Evolutionary conservation across 2,329 filamentous ascomycete genomes (phyloP).

Genomic region (Huntiella abstrusa): DNA sequence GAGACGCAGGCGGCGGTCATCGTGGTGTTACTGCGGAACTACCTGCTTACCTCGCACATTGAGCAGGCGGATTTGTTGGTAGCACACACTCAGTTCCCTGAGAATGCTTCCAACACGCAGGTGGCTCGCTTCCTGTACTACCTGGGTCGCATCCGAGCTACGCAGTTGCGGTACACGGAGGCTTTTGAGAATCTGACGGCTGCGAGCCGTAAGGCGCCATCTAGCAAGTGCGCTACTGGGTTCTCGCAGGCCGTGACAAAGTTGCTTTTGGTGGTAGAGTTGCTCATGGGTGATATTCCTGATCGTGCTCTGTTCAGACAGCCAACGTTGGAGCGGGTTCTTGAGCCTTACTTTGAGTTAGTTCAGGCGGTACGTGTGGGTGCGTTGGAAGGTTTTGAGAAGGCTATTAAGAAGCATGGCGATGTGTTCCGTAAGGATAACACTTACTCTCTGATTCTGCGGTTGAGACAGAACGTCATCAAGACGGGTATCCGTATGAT

Average conservation of each 20-base stretch:
- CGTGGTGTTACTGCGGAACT: conserved; percentile 84
- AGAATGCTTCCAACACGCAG: conserved; percentile 92
- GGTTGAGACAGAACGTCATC: conserved; percentile 94
- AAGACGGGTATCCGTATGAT: conserved; percentile 99
- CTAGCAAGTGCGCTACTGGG: conserved; percentile 70
- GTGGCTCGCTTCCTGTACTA: conserved; percentile 96
- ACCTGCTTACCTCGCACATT: conserved; percentile 90
- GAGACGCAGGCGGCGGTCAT: conserved; percentile 96
- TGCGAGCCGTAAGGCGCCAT: conserved; percentile 86
- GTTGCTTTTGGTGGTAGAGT: conserved; percentile 85
- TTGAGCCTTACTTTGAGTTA: conserved; percentile 84
- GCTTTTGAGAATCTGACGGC: conserved; percentile 87
- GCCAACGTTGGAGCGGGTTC: conserved; percentile 63
- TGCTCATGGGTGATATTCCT: conserved; percentile 96
- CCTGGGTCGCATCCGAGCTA: conserved; percentile 84
- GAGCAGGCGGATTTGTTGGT: conserved; percentile 90
- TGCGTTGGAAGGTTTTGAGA: conserved; percentile 83
- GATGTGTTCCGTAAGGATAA: conserved; percentile 80
- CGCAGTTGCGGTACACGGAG: conserved; percentile 92
- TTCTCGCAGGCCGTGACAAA: conserved; percentile 96
- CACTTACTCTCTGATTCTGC: conserved; percentile 87
- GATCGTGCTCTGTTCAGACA: conserved; percentile 89
- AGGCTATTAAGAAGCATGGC: conserved; percentile 61
- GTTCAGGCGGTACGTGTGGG: conserved; percentile 94
- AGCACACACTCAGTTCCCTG: conserved; percentile 86